These are phyloP conservation scores for Davidsoniella neocaledoniae DNA, from an alignment of 2,329 filamentous ascomycete genomes.

Conservation along the genomic window DNA sequence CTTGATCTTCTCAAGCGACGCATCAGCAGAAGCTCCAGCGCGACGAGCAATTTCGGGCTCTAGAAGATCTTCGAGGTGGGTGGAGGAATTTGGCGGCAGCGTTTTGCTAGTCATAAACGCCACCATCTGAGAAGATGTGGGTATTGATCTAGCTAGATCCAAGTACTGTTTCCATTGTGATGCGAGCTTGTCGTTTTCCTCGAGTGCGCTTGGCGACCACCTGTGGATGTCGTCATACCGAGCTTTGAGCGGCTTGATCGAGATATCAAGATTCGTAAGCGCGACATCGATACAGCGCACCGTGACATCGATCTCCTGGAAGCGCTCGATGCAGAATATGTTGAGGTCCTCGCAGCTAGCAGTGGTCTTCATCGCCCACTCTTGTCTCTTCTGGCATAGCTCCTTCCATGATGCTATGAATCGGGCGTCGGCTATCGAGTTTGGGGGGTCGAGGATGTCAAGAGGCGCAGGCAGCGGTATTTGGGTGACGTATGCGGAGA, in stretches of 20 bases:
- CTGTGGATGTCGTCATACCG: slow-evolving; percentile 54
- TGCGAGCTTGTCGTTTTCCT: slow-evolving; percentile 48
- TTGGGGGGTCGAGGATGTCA: slow-evolving; percentile 42
- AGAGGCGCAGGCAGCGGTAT: slow-evolving; percentile 27
- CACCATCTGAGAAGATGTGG: slow-evolving; percentile 49
- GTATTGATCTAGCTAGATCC: slow-evolving; percentile 43
- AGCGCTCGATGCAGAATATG: slow-evolving; percentile 43
- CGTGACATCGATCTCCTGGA: slow-evolving; percentile 59
- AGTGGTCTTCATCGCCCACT: slow-evolving; percentile 59
- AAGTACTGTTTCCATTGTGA: slow-evolving; percentile 53
- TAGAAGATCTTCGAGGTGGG: slow-evolving; percentile 58
- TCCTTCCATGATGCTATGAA: slow-evolving; percentile 77
- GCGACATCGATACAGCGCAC: slow-evolving; percentile 69
- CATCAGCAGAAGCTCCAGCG: slow-evolving; percentile 48
- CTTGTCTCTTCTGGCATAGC: slow-evolving; percentile 62
- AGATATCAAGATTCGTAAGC: slow-evolving; percentile 65
- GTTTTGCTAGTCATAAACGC: slow-evolving; percentile 41
- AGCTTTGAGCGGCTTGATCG: slow-evolving; percentile 53
- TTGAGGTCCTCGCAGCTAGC: slow-evolving; percentile 53
- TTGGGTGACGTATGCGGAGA: slow-evolving; percentile 30
- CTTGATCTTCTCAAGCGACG: slow-evolving; percentile 41
- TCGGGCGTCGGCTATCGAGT: slow-evolving; percentile 63
- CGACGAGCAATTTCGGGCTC: slow-evolving; percentile 56
- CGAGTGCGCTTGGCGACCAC: slow-evolving; percentile 51
- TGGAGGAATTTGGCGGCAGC: slow-evolving; percentile 26